These are phyloP conservation scores for Magnolia sinica DNA, from an alignment of 164 flowering plant genomes.

Conservation along the genomic window DNA sequence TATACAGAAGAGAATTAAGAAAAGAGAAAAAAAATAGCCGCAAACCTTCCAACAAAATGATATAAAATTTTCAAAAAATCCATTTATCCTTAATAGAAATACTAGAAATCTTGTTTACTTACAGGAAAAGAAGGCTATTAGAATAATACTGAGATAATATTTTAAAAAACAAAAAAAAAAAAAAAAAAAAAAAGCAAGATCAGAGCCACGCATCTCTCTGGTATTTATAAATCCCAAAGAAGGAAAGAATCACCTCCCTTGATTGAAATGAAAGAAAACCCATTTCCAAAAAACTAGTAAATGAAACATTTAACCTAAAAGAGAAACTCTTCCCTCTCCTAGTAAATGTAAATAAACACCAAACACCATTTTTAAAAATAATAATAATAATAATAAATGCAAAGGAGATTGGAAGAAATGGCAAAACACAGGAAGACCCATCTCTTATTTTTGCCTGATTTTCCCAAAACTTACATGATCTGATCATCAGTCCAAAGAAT, in stretches of 20 bases:
- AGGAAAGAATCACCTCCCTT: background rate
- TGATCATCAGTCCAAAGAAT: slow-evolving; percentile 74
- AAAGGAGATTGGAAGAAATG: background rate
- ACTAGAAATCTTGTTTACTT: too few species aligned
- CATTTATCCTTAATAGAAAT: too few species aligned
- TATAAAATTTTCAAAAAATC: too few species aligned
- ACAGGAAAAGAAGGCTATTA: too few species aligned
- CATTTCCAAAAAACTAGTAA: background rate
- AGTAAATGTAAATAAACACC: background rate
- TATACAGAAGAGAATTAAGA: too few species aligned
- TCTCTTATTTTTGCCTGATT: background rate
- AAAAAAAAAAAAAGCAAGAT: too few species aligned
- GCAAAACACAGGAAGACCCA: background rate
- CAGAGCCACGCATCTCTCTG: too few species aligned
- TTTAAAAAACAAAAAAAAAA: too few species aligned
- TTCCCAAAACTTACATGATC: slow-evolving; percentile 51
- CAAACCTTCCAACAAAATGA: too few species aligned
- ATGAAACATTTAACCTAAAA: background rate
- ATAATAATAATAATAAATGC: too few species aligned
- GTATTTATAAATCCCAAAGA: background rate
- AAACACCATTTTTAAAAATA: background rate
- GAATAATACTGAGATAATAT: too few species aligned
- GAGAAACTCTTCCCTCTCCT: background rate
- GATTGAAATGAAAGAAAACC: slow-evolving; percentile 1
- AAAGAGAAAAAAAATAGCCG: too few species aligned